Evolutionary conservation across 78 protist genomes (phyloP).

Genomic region (Pigoraptor vietnamica): DNA sequence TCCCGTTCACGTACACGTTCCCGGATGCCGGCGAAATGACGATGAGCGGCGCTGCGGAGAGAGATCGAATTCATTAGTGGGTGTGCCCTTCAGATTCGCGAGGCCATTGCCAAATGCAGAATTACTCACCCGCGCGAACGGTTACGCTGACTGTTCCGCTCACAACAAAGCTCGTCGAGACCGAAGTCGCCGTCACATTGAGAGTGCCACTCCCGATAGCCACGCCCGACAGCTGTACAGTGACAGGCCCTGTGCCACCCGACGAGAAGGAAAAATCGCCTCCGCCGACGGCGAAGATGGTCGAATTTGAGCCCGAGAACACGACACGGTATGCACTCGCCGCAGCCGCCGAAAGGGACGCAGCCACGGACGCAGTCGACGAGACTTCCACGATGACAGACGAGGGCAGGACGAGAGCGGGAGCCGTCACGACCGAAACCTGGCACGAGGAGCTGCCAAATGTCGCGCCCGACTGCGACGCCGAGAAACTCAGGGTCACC

Average conservation of each 20-base stretch:
- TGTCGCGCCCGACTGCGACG: background rate
- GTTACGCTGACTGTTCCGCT: background rate
- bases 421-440: background rate
- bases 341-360: background rate
- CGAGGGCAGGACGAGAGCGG: background rate
- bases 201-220: background rate
- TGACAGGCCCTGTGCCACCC: background rate
- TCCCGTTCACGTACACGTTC: background rate
- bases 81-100: no score
- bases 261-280: background rate
- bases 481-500: background rate
- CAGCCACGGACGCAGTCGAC: background rate
- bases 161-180: background rate
- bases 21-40: background rate
- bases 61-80: no score
- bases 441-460: background rate
- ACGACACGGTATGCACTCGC: background rate
- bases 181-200: background rate
- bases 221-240: background rate
- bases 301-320: background rate
- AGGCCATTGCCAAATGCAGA: no score
- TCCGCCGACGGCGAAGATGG: background rate
- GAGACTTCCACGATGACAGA: background rate
- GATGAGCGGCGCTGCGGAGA: background rate
- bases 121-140: background rate